Evolutionary conservation across 805 yeast genomes (phyloP).

Genomic region (Candida easanensis): DNA sequence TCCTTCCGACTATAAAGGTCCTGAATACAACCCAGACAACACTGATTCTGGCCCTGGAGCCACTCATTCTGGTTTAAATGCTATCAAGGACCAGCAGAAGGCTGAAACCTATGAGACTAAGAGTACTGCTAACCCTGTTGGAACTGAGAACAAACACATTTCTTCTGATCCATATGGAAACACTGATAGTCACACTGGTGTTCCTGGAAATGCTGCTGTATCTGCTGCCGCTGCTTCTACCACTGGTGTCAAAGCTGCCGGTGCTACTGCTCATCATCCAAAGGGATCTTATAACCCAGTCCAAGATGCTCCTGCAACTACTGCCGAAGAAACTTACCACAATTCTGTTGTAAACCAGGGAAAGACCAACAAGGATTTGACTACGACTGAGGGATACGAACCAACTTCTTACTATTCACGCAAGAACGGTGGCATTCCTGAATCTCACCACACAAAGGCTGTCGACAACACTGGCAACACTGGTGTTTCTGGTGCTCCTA

Average conservation of each 20-base stretch:
- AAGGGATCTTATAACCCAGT: conserved; percentile 6
- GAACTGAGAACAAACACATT: conserved; percentile 7
- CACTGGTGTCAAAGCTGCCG: conserved; percentile 10
- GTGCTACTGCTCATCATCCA: conserved; percentile 5
- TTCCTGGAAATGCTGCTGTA: conserved; percentile 18
- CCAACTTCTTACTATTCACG: conserved; percentile 21
- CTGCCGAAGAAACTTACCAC: conserved; percentile 21
- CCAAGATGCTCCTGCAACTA: conserved; percentile 16
- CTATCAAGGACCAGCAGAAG: conserved; percentile 1
- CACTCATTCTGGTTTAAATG: conserved; percentile 18
- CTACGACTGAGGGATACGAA: conserved; percentile 19
- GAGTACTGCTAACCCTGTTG: conserved; percentile 24
- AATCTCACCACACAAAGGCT: too few relatives aligned
- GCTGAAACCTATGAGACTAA: conserved; percentile 21
- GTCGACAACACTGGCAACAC: conserved; percentile 6
- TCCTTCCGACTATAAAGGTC: neutral
- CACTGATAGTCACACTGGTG: conserved; percentile 17
- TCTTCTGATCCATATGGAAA: conserved; percentile 16
- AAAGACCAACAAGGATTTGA: conserved; percentile 16
- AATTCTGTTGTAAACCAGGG: conserved; percentile 6
- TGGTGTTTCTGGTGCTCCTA: conserved; percentile 7
- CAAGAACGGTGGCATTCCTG: conserved; percentile 8
- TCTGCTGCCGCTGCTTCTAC: conserved; percentile 19
- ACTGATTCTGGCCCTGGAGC: conserved; percentile 18
- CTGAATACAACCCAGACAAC: conserved; percentile 5